Conservation (phyloP, 768 basidiomycete species). For the Harrya chromipes region DNA sequence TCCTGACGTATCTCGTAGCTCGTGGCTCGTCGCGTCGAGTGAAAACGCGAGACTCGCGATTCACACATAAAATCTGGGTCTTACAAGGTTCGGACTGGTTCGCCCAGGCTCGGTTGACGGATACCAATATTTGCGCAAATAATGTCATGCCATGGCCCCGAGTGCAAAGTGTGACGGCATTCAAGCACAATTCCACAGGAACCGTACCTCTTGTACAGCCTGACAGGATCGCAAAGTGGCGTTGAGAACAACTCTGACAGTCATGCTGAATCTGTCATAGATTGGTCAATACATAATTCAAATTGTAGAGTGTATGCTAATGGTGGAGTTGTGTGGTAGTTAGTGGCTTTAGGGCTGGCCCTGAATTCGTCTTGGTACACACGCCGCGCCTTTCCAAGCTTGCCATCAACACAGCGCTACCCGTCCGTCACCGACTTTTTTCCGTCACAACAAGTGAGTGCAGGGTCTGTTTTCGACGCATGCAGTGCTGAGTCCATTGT, state of each 20-base stretch:
- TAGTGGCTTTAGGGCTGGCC: constrained; percentile 29
- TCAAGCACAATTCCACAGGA: constrained; percentile 19
- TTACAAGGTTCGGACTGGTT: no score
- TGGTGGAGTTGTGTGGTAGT: constrained; percentile 5
- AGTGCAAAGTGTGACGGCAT: constrained; percentile 20
- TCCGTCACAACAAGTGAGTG: constrained; percentile 20
- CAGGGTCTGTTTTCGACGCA: background rate
- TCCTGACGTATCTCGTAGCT: constrained; percentile 4
- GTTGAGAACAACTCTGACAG: constrained; percentile 1
- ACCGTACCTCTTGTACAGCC: constrained; percentile 6
- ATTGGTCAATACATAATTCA: background rate
- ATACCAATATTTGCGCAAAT: no score
- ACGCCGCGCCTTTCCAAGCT: background rate
- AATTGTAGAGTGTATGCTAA: background rate
- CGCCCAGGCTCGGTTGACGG: background rate
- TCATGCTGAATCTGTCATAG: background rate
- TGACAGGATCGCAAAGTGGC: constrained; percentile 8
- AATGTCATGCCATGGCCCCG: no score
- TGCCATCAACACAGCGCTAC: background rate
- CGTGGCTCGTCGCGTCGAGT: background rate
- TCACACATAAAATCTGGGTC: no score
- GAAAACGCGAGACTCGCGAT: no score
- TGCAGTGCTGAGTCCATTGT: background rate
- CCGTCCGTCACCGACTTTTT: background rate
- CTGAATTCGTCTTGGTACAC: background rate